phyloP scores from a whole-genome alignment of 75 land plant genomes.

The Sequoiadendron giganteum region DNA sequence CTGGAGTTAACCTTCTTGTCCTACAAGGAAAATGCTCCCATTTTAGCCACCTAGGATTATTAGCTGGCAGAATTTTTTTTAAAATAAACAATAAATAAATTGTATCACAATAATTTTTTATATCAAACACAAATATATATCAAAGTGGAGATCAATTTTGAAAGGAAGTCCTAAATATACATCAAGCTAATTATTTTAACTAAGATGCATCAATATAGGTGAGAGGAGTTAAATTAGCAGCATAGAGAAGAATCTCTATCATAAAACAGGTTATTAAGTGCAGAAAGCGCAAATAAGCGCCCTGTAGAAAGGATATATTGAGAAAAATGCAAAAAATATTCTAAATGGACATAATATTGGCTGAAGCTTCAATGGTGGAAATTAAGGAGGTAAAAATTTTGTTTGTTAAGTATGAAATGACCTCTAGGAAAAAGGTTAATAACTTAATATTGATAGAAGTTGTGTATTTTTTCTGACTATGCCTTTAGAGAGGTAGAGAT shows the following conservation, averaged over 20 bases:
- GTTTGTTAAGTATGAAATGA: no score
- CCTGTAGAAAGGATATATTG: not conserved
- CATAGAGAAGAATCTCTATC: not conserved
- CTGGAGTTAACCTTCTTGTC: constrained; percentile 60
- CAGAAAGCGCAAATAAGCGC: not conserved
- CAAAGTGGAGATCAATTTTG: not conserved
- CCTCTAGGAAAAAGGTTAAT: no score
- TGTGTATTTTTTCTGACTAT: no score
- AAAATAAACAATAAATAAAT: not conserved
- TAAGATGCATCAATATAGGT: not conserved
- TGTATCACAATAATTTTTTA: not conserved
- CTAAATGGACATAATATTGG: not conserved
- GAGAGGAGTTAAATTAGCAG: not conserved
- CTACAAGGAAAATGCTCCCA: constrained; percentile 15
- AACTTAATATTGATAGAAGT: no score
- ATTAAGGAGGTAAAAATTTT: no score
- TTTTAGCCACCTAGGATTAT: not conserved
- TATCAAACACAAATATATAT: not conserved
- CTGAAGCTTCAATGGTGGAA: no score
- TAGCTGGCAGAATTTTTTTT: not conserved
- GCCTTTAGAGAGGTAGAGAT: no score
- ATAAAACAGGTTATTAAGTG: not conserved
- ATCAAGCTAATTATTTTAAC: not conserved
- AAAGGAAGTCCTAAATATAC: not conserved
- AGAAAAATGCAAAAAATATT: not conserved